Conservation (phyloP, 2,329 filamentous ascomycete species). For the Fonsecaea nubica region DNA sequence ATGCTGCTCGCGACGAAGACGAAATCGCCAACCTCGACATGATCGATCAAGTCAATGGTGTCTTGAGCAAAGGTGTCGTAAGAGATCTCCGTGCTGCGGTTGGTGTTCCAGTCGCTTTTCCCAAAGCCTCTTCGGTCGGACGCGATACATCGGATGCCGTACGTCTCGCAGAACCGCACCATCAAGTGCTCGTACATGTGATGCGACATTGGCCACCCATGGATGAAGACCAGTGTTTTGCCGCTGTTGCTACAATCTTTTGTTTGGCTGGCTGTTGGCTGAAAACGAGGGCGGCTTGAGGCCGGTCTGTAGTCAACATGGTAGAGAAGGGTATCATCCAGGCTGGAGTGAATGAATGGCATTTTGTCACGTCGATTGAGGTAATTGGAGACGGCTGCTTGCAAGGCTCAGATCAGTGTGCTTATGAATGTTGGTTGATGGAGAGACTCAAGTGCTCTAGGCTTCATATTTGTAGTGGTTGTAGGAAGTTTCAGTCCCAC, state of each 20-base stretch:
- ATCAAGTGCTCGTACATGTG: conserved; percentile 43
- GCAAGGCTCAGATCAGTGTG: neutral
- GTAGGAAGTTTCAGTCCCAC: neutral
- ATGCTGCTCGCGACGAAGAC: conserved; percentile 43
- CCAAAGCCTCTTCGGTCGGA: conserved; percentile 45
- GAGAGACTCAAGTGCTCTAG: neutral
- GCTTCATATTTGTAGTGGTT: conserved; percentile 4
- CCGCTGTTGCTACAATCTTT: conserved; percentile 17
- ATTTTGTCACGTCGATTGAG: conserved; percentile 18
- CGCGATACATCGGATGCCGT: conserved; percentile 43
- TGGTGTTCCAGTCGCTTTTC: conserved; percentile 43
- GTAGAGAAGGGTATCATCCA: conserved; percentile 33
- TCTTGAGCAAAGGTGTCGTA: conserved; percentile 44
- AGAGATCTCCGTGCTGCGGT: conserved; percentile 36
- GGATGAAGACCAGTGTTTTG: conserved; percentile 42
- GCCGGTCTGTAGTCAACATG: conserved; percentile 40
- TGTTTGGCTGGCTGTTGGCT: conserved; percentile 17
- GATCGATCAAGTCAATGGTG: conserved; percentile 39
- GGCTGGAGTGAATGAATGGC: conserved; percentile 34
- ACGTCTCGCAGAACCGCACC: conserved; percentile 41
- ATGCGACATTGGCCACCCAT: conserved; percentile 45
- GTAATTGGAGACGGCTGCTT: neutral
- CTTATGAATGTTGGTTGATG: neutral
- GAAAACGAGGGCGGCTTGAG: conserved; percentile 28
- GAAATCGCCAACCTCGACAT: conserved; percentile 38